Evolutionary conservation across 2,329 filamentous ascomycete species (phyloP).

Genomic region (Pyricularia grisea): DNA sequence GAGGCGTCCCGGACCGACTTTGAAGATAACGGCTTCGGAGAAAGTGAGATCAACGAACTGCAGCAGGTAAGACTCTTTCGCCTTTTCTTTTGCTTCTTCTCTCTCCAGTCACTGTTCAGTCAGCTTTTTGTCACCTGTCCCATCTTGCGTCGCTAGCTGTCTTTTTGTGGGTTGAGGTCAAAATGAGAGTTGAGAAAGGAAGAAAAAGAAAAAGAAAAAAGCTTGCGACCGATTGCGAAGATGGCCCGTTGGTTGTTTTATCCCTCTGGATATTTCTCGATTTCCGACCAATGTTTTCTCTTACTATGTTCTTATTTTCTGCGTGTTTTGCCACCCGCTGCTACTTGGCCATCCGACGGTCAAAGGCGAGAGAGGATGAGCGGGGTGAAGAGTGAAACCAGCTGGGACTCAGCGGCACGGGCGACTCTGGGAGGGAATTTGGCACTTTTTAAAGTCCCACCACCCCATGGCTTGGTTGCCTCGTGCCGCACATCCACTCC

Average conservation of each 20-base stretch:
- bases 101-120: background rate
- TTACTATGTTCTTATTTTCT: background rate
- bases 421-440: constrained; percentile 7
- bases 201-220: background rate
- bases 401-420: constrained; percentile 12
- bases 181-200: background rate
- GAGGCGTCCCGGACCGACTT: constrained; percentile 90
- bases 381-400: constrained; percentile 6
- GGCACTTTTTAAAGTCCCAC: constrained; percentile 41
- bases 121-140: background rate
- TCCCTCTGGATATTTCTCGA: background rate
- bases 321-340: constrained; percentile 7
- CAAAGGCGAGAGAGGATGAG: background rate
- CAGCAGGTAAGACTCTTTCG: constrained; percentile 58
- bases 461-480: constrained; percentile 6
- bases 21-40: constrained; percentile 89
- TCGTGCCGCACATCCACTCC: constrained; percentile 9
- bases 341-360: background rate
- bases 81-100: constrained; percentile 3
- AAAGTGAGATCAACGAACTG: constrained; percentile 77
- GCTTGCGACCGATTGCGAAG: background rate
- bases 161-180: background rate
- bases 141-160: background rate
- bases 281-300: background rate
- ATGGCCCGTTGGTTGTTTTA: background rate